phyloP scores from a whole-genome alignment of 139 green algal species.

The Pycnococcus provasolii region DNA sequence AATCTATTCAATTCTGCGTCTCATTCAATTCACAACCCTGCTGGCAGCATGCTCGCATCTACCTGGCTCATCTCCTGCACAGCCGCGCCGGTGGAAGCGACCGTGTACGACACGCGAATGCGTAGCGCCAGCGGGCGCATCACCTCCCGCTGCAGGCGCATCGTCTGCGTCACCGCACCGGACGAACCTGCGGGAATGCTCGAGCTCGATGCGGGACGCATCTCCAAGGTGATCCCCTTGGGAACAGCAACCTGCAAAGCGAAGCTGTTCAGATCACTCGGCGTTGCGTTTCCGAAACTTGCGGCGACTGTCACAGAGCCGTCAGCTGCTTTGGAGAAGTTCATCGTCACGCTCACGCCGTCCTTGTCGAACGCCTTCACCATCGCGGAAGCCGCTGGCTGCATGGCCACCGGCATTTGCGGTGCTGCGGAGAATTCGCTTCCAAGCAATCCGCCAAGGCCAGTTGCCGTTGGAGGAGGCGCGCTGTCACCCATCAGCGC shows the following conservation, averaged over 20 bases:
- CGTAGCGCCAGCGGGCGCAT: no score
- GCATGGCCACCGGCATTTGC: not conserved
- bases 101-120: no score
- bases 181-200: no score
- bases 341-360: conserved; percentile 54
- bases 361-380: conserved; percentile 51
- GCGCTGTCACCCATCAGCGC: conserved; percentile 19
- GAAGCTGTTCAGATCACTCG: conserved; percentile 54
- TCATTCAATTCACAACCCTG: no score
- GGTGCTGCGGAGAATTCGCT: not conserved
- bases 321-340: conserved; percentile 42
- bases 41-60: no score
- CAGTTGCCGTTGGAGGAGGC: not conserved
- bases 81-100: no score
- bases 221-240: conserved; percentile 46
- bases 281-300: conserved; percentile 49
- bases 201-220: no score
- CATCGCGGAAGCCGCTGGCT: conserved; percentile 21
- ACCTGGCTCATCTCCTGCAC: no score
- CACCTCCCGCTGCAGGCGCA: no score
- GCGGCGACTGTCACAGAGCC: conserved; percentile 44
- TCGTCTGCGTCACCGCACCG: no score
- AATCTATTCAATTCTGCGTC: no score
- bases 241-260: conserved; percentile 85
- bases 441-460: not conserved